Conservation (phyloP, 305 asterid genomes). For the Ruellia speciosa region DNA sequence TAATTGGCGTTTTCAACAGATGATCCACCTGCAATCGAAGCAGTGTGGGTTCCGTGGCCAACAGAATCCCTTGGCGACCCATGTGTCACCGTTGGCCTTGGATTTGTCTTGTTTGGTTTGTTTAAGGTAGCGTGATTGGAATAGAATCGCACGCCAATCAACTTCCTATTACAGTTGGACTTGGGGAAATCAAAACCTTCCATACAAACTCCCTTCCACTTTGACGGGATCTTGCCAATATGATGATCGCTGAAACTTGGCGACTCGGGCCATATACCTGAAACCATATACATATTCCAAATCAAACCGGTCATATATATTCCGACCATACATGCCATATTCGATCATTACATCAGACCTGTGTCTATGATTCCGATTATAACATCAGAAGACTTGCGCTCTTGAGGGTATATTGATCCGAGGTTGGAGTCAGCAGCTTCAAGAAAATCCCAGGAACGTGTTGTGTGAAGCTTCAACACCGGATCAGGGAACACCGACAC, state of each 20-base stretch:
- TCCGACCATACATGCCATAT: too few relatives aligned
- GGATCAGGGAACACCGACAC: conserved; percentile 64
- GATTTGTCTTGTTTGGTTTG: conserved; percentile 2
- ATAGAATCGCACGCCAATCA: conserved; percentile 68
- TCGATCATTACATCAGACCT: conserved; percentile 27
- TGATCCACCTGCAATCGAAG: conserved; percentile 59
- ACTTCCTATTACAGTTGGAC: conserved; percentile 61
- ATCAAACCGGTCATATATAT: too few relatives aligned
- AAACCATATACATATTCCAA: neutral
- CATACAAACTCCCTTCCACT: conserved; percentile 79
- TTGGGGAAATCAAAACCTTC: conserved; percentile 50
- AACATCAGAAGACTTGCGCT: conserved; percentile 35
- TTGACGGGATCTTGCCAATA: conserved; percentile 51
- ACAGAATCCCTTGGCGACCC: conserved; percentile 54
- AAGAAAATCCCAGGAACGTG: conserved; percentile 73
- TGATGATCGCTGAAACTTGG: conserved; percentile 49
- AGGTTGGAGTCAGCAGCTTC: conserved; percentile 31
- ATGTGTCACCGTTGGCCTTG: conserved; percentile 1
- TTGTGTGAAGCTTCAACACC: conserved; percentile 51
- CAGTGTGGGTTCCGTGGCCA: conserved; percentile 74
- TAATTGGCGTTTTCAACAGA: conserved; percentile 44
- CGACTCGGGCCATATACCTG: conserved; percentile 83
- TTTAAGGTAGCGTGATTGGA: conserved; percentile 19
- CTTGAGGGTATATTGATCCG: conserved; percentile 29
- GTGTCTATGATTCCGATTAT: conserved; percentile 69